Evolutionary conservation across 176 grass and related monocot genomes (phyloP).

Genomic region (Thalia dealbata): DNA sequence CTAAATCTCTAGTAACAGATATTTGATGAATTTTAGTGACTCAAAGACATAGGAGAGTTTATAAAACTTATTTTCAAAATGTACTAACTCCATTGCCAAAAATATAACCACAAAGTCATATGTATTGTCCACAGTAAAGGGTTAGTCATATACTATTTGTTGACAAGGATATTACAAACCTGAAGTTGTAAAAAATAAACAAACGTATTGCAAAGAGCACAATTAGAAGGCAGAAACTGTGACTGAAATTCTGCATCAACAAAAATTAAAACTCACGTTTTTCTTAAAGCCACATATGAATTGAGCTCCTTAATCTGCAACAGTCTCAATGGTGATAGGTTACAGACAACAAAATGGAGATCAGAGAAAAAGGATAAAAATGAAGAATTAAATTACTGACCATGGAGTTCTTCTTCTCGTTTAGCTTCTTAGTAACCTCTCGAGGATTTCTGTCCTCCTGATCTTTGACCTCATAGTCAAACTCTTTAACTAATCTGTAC

Average conservation of each 20-base stretch:
- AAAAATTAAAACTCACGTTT: constrained; percentile 51
- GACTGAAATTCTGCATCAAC: not conserved
- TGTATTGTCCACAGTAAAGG: not conserved
- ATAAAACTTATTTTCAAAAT: not conserved
- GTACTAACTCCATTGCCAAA: not conserved
- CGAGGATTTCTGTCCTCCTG: constrained; percentile 51
- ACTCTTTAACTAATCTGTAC: constrained; percentile 76
- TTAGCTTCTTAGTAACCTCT: constrained; percentile 79
- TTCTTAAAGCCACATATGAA: constrained; percentile 84
- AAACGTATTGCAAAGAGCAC: not conserved
- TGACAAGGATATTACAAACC: not conserved
- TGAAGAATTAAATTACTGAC: constrained; percentile 26
- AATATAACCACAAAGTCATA: not conserved
- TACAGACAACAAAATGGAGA: not conserved
- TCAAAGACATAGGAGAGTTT: too few species aligned
- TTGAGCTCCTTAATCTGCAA: constrained; percentile 94
- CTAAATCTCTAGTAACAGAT: too few species aligned
- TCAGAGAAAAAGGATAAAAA: not conserved
- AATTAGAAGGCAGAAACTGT: not conserved
- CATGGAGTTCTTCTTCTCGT: constrained; percentile 97
- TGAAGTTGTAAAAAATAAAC: not conserved
- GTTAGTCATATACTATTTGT: not conserved
- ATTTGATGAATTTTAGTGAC: too few species aligned
- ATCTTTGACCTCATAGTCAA: constrained; percentile 69
- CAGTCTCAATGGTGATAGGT: constrained; percentile 24